phyloP scores from a whole-genome alignment of 2,329 filamentous ascomycete species.

The Phaeosphaeria sp. region DNA sequence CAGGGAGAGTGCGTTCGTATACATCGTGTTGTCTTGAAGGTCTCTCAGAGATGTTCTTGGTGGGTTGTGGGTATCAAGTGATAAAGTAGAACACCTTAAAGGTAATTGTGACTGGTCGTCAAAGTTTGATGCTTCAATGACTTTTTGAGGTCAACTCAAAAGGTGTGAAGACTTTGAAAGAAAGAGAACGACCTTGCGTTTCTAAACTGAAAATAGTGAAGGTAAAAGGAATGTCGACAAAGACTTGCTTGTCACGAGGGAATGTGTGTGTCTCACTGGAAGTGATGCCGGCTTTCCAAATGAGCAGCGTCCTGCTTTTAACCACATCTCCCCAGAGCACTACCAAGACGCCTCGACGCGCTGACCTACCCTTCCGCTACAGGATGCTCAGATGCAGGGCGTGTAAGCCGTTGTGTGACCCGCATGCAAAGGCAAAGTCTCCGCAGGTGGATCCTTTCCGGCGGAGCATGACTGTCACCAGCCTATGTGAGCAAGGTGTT shows the following conservation, averaged over 20 bases:
- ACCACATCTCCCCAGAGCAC: constrained; percentile 16
- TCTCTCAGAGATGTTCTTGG: constrained; percentile 13
- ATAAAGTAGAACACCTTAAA: constrained; percentile 17
- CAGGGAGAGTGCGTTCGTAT: constrained; percentile 30
- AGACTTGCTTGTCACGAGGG: constrained; percentile 41
- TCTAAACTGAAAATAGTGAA: constrained; percentile 34
- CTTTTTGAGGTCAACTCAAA: constrained; percentile 8
- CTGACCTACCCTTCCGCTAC: constrained; percentile 22
- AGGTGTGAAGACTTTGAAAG: constrained; percentile 30
- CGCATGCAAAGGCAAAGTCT: constrained; percentile 19
- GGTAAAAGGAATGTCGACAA: constrained; percentile 39
- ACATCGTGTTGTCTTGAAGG: constrained; percentile 27
- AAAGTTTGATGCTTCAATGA: constrained; percentile 15
- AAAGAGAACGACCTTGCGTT: constrained; percentile 42
- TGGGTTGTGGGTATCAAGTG: constrained; percentile 14
- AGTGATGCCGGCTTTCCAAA: constrained; percentile 29
- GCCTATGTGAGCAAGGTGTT: constrained; percentile 32
- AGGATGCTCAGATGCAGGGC: constrained; percentile 27
- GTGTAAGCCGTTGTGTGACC: constrained; percentile 31
- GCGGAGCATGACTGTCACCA: constrained; percentile 22
- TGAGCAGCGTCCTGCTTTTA: constrained; percentile 27
- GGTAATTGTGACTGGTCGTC: constrained; percentile 10
- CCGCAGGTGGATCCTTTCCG: constrained; percentile 19
- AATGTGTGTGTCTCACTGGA: constrained; percentile 27
- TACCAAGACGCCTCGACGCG: constrained; percentile 15